Conservation (phyloP, 202 grass and related monocot species). For the Schoenoplectus tabernaemontani region DNA sequence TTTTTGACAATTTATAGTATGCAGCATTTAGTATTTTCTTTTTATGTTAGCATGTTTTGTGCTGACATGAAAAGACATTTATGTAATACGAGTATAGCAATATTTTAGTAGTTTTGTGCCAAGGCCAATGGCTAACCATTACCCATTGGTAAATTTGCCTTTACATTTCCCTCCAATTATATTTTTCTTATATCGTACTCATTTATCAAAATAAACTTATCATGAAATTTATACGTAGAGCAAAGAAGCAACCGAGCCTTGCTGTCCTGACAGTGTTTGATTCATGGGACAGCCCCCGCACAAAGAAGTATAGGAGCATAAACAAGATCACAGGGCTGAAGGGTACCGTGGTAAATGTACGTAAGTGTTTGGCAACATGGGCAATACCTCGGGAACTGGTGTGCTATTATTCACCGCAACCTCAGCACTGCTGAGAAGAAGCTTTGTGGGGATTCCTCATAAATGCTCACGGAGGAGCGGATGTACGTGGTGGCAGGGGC, state of each 20-base stretch:
- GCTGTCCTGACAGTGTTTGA: constrained; percentile 80
- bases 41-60: too few relatives aligned
- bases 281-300: constrained; percentile 84
- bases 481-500: too few relatives aligned
- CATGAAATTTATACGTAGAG: constrained; percentile 33
- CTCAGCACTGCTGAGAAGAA: constrained; percentile 92
- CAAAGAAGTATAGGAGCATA: constrained; percentile 90
- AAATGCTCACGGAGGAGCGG: constrained; percentile 97
- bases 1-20: too few relatives aligned
- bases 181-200: not conserved
- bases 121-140: constrained; percentile 74
- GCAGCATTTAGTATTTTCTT: too few relatives aligned
- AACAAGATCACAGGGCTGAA: constrained; percentile 74
- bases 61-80: too few relatives aligned
- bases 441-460: constrained; percentile 92
- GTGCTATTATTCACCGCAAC: constrained; percentile 90
- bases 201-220: not conserved
- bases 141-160: constrained; percentile 47
- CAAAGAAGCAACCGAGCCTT: constrained; percentile 61
- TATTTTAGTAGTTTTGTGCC: constrained; percentile 69
- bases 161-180: not conserved
- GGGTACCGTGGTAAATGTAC: constrained; percentile 92
- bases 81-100: too few relatives aligned
- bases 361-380: constrained; percentile 99
- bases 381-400: constrained; percentile 76